These are phyloP conservation scores for Coprinopsis sp. DNA, from an alignment of 768 basidiomycete genomes.

Conservation along the genomic window DNA sequence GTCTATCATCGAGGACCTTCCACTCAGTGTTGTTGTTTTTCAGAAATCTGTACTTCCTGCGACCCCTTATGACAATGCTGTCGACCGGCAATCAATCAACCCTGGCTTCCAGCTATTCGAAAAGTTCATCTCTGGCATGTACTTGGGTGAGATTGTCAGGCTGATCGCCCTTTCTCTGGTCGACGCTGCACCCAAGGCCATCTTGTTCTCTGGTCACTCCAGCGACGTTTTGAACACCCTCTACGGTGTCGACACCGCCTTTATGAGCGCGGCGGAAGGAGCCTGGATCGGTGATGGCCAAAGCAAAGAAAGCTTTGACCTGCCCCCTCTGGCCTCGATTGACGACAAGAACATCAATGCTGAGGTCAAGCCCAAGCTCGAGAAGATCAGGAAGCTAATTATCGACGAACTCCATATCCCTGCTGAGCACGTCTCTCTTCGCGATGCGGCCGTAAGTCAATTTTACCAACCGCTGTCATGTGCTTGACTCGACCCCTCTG, in stretches of 20 bases:
- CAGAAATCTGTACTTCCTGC: constrained; percentile 80
- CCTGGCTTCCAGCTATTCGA: constrained; percentile 91
- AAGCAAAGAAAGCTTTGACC: constrained; percentile 22
- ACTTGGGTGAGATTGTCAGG: constrained; percentile 91
- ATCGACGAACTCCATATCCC: constrained; percentile 57
- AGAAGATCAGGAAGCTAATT: constrained; percentile 56
- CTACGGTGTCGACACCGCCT: constrained; percentile 93
- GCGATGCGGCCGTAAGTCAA: constrained; percentile 49
- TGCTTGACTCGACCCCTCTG: constrained; percentile 10
- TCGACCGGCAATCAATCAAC: constrained; percentile 94
- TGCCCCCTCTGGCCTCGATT: constrained; percentile 35
- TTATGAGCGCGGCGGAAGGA: constrained; percentile 78
- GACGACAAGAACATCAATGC: constrained; percentile 28
- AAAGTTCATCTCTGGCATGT: constrained; percentile 99
- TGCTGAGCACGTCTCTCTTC: constrained; percentile 48
- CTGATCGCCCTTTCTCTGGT: constrained; percentile 79
- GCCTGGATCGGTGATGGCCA: constrained; percentile 55
- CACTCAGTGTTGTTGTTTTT: not conserved
- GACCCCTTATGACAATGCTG: constrained; percentile 85
- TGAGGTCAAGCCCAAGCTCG: constrained; percentile 35
- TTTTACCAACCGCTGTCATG: not conserved
- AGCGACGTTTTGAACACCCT: constrained; percentile 75
- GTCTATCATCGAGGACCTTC: not conserved
- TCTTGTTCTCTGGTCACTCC: constrained; percentile 80
- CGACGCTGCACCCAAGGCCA: constrained; percentile 63